These are phyloP conservation scores for Corymbia calophylla DNA, from an alignment of 441 rosid genomes.

Conservation along the genomic window DNA sequence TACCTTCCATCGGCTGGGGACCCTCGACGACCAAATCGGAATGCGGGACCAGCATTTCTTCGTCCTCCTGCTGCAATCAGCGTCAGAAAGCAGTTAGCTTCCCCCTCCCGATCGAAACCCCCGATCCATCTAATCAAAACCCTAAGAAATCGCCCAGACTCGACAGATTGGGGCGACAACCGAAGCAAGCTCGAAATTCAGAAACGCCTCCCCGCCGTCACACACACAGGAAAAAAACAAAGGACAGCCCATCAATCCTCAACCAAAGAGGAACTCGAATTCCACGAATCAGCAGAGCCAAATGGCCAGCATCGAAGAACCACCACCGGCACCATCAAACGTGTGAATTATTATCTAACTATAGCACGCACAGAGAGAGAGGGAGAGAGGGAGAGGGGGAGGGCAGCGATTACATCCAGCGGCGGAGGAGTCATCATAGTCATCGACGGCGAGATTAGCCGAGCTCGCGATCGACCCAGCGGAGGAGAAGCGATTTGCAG, in stretches of 20 bases:
- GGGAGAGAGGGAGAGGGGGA: too few species aligned
- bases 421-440: conserved; percentile 15
- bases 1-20: conserved; percentile 83
- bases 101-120: neutral
- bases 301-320: neutral
- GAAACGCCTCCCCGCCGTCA: neutral
- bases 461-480: neutral
- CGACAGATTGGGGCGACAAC: too few species aligned
- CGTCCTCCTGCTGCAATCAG: conserved; percentile 71
- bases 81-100: conserved; percentile 1
- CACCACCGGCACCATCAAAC: neutral
- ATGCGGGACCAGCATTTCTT: conserved; percentile 95
- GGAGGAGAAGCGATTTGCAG: neutral
- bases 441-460: neutral
- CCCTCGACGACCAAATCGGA: conserved; percentile 76
- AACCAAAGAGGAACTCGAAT: neutral
- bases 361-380: neutral
- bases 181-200: neutral
- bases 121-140: too few species aligned
- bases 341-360: neutral
- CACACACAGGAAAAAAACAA: too few species aligned
- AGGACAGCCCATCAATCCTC: neutral
- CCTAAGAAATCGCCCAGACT: too few species aligned
- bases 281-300: neutral
- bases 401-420: conserved; percentile 51